phyloP scores from a whole-genome alignment of 345 rosid species.

The Eutrema heterophyllum region DNA sequence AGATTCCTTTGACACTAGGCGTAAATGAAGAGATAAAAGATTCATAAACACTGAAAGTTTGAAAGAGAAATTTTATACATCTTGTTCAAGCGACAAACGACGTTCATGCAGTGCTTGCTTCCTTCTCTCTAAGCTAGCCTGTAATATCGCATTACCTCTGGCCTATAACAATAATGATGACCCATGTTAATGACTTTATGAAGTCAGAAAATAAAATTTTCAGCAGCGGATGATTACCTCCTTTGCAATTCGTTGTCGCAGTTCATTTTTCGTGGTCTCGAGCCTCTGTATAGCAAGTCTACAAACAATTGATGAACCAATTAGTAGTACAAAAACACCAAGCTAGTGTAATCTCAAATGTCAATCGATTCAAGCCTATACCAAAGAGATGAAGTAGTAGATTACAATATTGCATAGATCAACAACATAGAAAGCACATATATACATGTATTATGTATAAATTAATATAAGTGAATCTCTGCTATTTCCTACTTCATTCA shows the following conservation, averaged over 20 bases:
- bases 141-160: conserved; percentile 94
- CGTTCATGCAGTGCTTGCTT: conserved; percentile 99
- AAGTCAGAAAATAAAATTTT: not conserved
- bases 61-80: conserved; percentile 46
- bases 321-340: conserved; percentile 4
- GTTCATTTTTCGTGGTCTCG: conserved; percentile 90
- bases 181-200: conserved; percentile 9
- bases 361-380: conserved; percentile 1
- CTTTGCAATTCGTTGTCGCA: conserved; percentile 90
- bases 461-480: not conserved
- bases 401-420: not conserved
- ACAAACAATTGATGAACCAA: conserved; percentile 18
- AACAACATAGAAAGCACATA: not conserved
- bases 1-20: not conserved
- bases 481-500: not conserved
- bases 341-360: not conserved
- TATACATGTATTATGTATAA: not conserved
- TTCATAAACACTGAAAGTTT: not conserved
- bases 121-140: conserved; percentile 96
- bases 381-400: not conserved
- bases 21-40: not conserved
- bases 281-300: conserved; percentile 98
- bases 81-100: conserved; percentile 97
- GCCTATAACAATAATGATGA: conserved; percentile 47
- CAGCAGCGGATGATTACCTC: conserved; percentile 57